Percentiles rank a stretch among this genome's conserved stretches.
Conservation (phyloP, 192 early-diverging fungal genomes). For the Radiomyces spectabilis region DNA sequence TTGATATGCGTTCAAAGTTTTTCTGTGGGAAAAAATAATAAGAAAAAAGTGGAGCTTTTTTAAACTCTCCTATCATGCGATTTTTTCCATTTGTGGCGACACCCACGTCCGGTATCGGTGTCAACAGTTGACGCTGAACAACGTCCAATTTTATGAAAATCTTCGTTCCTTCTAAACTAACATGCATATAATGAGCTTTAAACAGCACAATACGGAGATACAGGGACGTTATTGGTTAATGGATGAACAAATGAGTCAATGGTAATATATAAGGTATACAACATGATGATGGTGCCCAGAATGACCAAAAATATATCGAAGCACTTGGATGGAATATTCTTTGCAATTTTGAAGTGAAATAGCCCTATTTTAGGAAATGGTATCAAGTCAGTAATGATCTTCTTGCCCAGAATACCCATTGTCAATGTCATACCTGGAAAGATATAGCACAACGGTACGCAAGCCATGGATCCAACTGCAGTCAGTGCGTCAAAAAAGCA, state of each 20-base stretch:
- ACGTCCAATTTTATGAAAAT: too few relatives aligned
- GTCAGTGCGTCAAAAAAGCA: not conserved
- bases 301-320: conserved; percentile 50
- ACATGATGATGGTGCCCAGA: conserved; percentile 53
- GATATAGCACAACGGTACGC: conserved; percentile 65
- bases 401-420: not conserved
- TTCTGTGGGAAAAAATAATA: too few relatives aligned
- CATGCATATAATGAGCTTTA: too few relatives aligned
- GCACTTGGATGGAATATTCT: conserved; percentile 28
- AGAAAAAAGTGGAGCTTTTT: too few relatives aligned
- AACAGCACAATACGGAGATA: conserved; percentile 1
- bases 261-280: conserved; percentile 74
- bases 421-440: conserved; percentile 50
- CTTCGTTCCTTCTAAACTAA: too few relatives aligned
- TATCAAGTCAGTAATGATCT: not conserved
- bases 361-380: conserved; percentile 21
- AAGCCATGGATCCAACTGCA: conserved; percentile 68
- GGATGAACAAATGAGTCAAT: conserved; percentile 35
- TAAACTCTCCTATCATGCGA: not conserved
- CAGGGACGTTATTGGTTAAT: not conserved
- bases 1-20: not conserved
- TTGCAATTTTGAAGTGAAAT: conserved; percentile 65
- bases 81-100: too few relatives aligned
- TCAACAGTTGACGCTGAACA: too few relatives aligned
- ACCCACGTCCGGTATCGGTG: too few relatives aligned